Base-by-base conservation (phyloP, 768 basidiomycete genomes). In the Podaxis sp. region DNA sequence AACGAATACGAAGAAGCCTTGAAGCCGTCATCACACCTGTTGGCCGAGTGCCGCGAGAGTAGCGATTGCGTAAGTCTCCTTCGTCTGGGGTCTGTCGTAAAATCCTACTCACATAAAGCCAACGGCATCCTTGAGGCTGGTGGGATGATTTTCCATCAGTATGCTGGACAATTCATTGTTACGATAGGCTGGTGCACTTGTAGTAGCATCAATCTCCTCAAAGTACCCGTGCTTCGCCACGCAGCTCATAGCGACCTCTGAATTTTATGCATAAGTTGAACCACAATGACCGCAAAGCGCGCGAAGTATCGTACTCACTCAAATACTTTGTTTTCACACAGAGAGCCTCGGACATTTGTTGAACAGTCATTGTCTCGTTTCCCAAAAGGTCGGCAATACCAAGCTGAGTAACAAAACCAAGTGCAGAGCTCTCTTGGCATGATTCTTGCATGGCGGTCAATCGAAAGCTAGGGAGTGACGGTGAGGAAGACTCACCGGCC, bases 351-450 rank as follows among this genome's bases (percentile, higher is more conserved):
- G 58, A 60, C 2, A 60, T 50, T n/a, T 60, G 49, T 51, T 20
- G 37, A 13, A 52, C n/a, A 11, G 46, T 51, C 58, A 60, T 51
- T 4, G 33, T 40, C 13, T 22, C 15, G 40, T 60, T 15, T 20
- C 36, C 58, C 3, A 60, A 33, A 15, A 51, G 41, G 51, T 59
- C 58, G 1, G 58, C n/a, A 13, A 59, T 22, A 3, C 49, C 49
- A n/a, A 40, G 24, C 5, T 17, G 33, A n/a, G 58, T 20, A 30
- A 60, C 26, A n/a, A 60, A 52, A 15, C 50, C 50, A 7, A 60
- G 58, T 10, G 58, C 58, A 22, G 58, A 60, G 17, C 49, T 51
- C 37, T 60, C 58, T 33, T 60, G 58, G 24, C 58, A 60, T 11
- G 58, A 60, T 28, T 60, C 58, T 60, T 8, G 17, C 51, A 22